Conservation (phyloP, 768 basidiomycete species). For the Sporobolomyces roseus region DNA sequence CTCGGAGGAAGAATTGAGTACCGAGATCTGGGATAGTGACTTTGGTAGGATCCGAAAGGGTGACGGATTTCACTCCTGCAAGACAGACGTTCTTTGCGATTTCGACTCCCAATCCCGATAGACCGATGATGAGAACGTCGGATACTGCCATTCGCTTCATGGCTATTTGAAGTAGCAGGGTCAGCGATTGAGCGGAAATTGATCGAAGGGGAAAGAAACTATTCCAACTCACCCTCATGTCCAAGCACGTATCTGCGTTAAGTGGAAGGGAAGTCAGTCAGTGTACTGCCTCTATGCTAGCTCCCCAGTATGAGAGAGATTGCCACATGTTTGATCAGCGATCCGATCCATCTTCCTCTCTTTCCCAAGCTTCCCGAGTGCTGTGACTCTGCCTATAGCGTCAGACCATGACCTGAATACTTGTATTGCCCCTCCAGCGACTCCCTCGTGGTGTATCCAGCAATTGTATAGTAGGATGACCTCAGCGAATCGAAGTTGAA, state of each 20-base stretch:
- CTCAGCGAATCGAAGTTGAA: neutral
- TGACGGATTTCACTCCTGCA: constrained; percentile 96
- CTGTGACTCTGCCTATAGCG: no score
- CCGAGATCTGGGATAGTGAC: constrained; percentile 85
- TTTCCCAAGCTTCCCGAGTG: no score
- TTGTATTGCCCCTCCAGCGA: no score
- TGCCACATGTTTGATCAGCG: no score
- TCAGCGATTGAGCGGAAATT: neutral
- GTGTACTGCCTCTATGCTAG: neutral
- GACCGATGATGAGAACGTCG: constrained; percentile 86
- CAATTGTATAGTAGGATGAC: neutral
- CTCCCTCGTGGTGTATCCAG: no score
- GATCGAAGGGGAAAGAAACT: neutral
- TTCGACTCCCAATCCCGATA: constrained; percentile 89
- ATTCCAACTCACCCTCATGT: constrained; percentile 25
- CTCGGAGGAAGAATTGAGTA: constrained; percentile 94
- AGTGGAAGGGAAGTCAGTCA: neutral
- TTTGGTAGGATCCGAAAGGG: constrained; percentile 86
- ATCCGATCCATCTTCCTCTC: no score
- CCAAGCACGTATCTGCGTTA: constrained; percentile 31
- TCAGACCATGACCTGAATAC: no score
- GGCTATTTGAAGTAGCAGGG: constrained; percentile 54
- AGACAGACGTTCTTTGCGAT: constrained; percentile 95
- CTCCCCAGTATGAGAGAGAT: neutral
- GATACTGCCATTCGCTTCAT: constrained; percentile 99